These are phyloP conservation scores for Candida lessepsii DNA, from an alignment of 805 yeast species.

Conservation along the genomic window DNA sequence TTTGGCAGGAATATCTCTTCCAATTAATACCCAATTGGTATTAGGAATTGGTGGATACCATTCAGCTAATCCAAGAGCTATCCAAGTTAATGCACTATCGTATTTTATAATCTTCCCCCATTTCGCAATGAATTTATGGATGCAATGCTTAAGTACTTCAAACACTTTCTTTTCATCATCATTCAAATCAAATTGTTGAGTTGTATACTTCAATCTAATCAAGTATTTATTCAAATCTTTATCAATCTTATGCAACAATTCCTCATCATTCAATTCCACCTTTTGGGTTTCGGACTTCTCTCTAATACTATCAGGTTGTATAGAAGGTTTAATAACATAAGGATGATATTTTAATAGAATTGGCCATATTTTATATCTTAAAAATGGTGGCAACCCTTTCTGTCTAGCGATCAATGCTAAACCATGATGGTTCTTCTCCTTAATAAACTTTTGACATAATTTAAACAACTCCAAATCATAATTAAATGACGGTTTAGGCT, in stretches of 20 bases:
- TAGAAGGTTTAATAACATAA: constrained; percentile 71
- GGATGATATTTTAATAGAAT: constrained; percentile 79
- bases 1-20: constrained; percentile 42
- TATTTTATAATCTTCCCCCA: constrained; percentile 80
- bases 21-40: constrained; percentile 54
- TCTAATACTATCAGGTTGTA: constrained; percentile 60
- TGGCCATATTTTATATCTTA: constrained; percentile 84
- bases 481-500: constrained; percentile 25
- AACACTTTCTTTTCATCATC: constrained; percentile 35
- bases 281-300: not conserved
- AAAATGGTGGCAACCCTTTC: constrained; percentile 79
- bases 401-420: constrained; percentile 79
- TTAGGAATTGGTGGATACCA: constrained; percentile 73
- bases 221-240: constrained; percentile 64
- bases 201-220: constrained; percentile 39
- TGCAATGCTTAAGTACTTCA: constrained; percentile 55
- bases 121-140: constrained; percentile 62
- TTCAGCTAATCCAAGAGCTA: constrained; percentile 83
- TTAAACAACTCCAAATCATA: constrained; percentile 48
- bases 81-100: constrained; percentile 83
- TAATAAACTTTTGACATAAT: constrained; percentile 55
- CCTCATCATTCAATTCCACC: constrained; percentile 19
- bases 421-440: constrained; percentile 64
- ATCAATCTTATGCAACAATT: constrained; percentile 37
- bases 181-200: constrained; percentile 12